These are phyloP conservation scores for Thalassiosira hispida DNA, from an alignment of 352 stramenopile genomes.

Conservation along the genomic window DNA sequence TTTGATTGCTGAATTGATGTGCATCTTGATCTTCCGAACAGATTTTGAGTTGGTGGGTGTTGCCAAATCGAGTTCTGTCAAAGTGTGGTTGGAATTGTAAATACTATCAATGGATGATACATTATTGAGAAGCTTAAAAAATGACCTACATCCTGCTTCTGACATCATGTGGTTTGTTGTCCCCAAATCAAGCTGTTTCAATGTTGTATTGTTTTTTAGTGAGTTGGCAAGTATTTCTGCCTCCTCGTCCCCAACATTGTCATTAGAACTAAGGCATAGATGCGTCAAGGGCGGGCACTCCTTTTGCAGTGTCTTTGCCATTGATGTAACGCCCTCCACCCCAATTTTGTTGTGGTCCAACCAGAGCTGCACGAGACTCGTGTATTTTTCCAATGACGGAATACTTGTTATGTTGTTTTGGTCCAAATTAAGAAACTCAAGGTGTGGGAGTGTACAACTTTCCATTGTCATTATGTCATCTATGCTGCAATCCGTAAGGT, in stretches of 20 bases:
- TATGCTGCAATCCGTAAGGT: background rate
- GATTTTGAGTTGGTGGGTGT: background rate
- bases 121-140: constrained; percentile 16
- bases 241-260: background rate
- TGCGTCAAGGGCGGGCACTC: background rate
- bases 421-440: constrained; percentile 4
- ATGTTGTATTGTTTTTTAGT: constrained; percentile 7
- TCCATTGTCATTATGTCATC: background rate
- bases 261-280: constrained; percentile 1
- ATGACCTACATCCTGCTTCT: constrained; percentile 1
- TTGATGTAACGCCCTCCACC: background rate
- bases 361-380: background rate
- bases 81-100: constrained; percentile 16
- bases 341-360: constrained; percentile 6
- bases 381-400: constrained; percentile 4
- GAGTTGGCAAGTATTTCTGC: background rate
- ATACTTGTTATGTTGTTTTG: background rate
- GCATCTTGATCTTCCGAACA: background rate
- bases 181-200: background rate
- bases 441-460: background rate
- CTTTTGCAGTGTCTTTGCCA: constrained; percentile 11
- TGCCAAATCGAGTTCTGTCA: background rate
- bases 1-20: background rate
- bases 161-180: background rate
- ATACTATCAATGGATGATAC: constrained; percentile 18